Percentiles rank a stretch among this genome's conserved stretches.
phyloP scores from a whole-genome alignment of 2,329 filamentous ascomycete genomes.

The Stagonosporopsis rhizophila region DNA sequence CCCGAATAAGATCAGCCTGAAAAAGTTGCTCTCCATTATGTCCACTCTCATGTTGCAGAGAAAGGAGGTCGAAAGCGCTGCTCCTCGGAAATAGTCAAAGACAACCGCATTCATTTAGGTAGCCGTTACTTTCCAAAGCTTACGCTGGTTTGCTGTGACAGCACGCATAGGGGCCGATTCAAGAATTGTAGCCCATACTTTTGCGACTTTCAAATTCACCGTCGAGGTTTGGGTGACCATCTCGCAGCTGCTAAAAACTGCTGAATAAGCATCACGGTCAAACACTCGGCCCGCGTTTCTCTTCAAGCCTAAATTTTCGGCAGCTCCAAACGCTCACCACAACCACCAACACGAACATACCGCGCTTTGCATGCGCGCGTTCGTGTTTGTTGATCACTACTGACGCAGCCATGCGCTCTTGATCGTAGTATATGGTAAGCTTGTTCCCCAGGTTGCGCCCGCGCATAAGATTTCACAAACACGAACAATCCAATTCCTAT shows the following conservation, averaged over 20 bases:
- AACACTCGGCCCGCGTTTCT: conserved; percentile 13
- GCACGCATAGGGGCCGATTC: not conserved
- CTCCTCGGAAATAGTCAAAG: too few species aligned
- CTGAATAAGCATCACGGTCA: conserved; percentile 12
- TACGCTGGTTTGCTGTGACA: too few species aligned
- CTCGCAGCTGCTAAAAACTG: not conserved
- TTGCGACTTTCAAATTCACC: not conserved
- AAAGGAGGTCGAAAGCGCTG: too few species aligned
- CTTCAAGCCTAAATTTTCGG: conserved; percentile 34
- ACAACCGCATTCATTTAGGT: too few species aligned
- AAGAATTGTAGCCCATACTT: not conserved
- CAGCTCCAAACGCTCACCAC: conserved; percentile 24
- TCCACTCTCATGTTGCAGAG: too few species aligned
- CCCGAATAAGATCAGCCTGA: too few species aligned
- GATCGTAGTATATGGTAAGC: conserved; percentile 26
- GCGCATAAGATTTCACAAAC: conserved; percentile 53
- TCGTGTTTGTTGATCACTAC: conserved; percentile 15
- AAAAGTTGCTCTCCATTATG: too few species aligned
- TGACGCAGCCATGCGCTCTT: conserved; percentile 22
- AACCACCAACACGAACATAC: conserved; percentile 17
- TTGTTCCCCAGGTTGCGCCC: conserved; percentile 7
- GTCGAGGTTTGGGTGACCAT: conserved; percentile 12
- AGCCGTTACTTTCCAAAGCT: too few species aligned
- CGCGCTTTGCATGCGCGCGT: conserved; percentile 28
- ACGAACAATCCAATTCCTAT: conserved; percentile 67